Percentiles rank a stretch among this genome's conserved stretches.
Conservation (phyloP, 1,284 basidiomycete species). For the Sporisorium graminicola region DNA sequence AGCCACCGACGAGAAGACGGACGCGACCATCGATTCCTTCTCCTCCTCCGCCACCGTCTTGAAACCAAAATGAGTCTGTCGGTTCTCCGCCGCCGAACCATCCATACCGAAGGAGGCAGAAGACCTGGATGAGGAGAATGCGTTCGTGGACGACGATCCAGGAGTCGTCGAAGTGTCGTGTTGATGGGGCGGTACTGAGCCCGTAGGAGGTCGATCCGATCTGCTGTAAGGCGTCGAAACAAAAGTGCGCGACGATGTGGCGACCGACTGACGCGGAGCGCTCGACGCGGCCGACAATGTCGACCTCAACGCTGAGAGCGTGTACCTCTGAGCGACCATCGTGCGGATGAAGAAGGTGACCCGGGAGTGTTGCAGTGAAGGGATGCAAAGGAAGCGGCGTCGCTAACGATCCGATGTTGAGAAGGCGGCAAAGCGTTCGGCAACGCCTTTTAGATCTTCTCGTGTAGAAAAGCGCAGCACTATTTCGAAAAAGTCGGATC, state of each 20-base stretch:
- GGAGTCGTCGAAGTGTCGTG: constrained; percentile 21
- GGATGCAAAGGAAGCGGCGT: neutral
- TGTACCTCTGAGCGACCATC: constrained; percentile 48
- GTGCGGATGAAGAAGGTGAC: no score
- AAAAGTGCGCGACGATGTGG: constrained; percentile 40
- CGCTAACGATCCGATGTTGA: neutral
- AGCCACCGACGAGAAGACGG: constrained; percentile 95
- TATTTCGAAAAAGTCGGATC: neutral
- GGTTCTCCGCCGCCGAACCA: constrained; percentile 32
- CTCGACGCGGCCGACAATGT: constrained; percentile 41
- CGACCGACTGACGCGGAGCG: constrained; percentile 33
- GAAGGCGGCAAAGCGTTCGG: neutral
- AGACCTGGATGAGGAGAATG: constrained; percentile 23
- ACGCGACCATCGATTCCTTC: constrained; percentile 81
- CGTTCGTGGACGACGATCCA: constrained; percentile 4
- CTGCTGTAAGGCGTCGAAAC: constrained; percentile 44
- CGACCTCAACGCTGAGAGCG: constrained; percentile 47
- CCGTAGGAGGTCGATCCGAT: constrained; percentile 35
- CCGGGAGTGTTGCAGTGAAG: no score
- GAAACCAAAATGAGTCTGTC: constrained; percentile 88
- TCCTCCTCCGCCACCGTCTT: constrained; percentile 82
- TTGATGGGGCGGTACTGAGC: constrained; percentile 57
- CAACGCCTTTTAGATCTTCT: constrained; percentile 1
- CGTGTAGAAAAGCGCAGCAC: neutral
- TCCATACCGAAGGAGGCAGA: constrained; percentile 18